These are phyloP conservation scores for Colletotrichum abscissum DNA, from an alignment of 2,329 filamentous ascomycete genomes.

Conservation along the genomic window DNA sequence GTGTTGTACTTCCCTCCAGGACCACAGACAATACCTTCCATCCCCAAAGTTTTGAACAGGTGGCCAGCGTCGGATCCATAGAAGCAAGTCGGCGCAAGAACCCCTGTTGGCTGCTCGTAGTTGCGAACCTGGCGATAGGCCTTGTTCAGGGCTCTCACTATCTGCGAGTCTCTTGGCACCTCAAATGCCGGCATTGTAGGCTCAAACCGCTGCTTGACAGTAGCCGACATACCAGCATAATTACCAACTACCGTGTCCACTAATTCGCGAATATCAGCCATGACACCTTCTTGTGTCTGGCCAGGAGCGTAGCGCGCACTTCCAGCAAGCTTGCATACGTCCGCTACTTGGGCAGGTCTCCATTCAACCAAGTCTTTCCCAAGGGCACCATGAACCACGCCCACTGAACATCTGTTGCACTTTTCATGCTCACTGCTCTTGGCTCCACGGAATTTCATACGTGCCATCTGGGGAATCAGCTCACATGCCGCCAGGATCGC, in stretches of 20 bases:
- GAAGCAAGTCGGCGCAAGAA: too few species aligned
- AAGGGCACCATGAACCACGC: slow-evolving; percentile 41
- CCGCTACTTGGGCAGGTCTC: slow-evolving; percentile 41
- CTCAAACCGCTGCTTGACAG: too few species aligned
- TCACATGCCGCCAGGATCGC: slow-evolving; percentile 41
- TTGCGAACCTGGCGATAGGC: too few species aligned
- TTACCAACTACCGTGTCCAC: slow-evolving; percentile 7
- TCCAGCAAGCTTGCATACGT: slow-evolving; percentile 40
- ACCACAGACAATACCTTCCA: slow-evolving; percentile 42
- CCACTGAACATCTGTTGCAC: slow-evolving; percentile 42
- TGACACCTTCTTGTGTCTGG: slow-evolving; percentile 40
- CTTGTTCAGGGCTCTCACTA: too few species aligned
- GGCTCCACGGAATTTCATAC: slow-evolving; percentile 38
- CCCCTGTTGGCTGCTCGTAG: too few species aligned
- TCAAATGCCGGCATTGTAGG: too few species aligned
- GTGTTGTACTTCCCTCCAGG: slow-evolving; percentile 43
- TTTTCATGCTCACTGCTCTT: slow-evolving; percentile 38
- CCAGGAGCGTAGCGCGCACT: slow-evolving; percentile 42
- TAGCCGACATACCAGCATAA: slow-evolving; percentile 11
- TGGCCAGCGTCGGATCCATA: too few species aligned
- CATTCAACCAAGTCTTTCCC: slow-evolving; percentile 40
- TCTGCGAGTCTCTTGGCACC: too few species aligned
- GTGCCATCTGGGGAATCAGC: slow-evolving; percentile 38
- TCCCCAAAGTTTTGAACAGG: slow-evolving; percentile 39
- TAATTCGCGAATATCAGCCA: slow-evolving; percentile 37